Evolutionary conservation across 2,329 filamentous ascomycete genomes (phyloP), one percentile per base, ranked within the genome.

Genomic region (Polychaeton citri): DNA sequence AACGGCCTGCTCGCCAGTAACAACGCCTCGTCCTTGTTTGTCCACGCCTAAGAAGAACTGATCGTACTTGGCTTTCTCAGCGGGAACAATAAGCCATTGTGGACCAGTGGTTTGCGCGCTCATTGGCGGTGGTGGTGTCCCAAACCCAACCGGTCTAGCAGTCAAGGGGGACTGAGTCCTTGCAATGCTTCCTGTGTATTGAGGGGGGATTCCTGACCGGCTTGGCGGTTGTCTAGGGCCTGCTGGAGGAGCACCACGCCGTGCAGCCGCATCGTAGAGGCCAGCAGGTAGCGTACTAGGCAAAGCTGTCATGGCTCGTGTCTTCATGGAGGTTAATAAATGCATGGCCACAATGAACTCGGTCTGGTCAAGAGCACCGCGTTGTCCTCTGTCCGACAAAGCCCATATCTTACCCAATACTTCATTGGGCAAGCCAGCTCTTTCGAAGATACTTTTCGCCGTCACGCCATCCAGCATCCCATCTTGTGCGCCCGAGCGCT

Each of bases 261-360:
- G 74, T 33, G 82, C 76, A 6, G 90, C 90, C 32, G 87, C 88
- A 53, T 98, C 90, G 53, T 92, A 94, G 4, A 98, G 66, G 8
- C 80, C 82, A 9, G 83, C 76, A 5, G 90, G 90, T 2, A 98
- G 71, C 18, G 81, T 74, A 41, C 67, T 80, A 2, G 90, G 90
- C 38, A 96, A 69, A 15, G 73, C 76, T 44, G 84, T 78, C 57
- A 98, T 71, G 19, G 77, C 70, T 16, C 86, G 82, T 9, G 78
- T 81, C 66, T 93, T 94, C 63, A 84, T 85, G 9, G 86, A 94
- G 10, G 85, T 88, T 43, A 98, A 70, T 41, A 98, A 68, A 59
- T 98, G 90, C 90, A 98, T 98, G 32, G 90, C 90, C 52, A 98
- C 92, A 54, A 94, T 82, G 57, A 98, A 98, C 51, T 96, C 90